A percentile compares a stretch with the other conserved stretches of the same genome.
Conservation (phyloP, 179 eudicot genomes). For the Spinacia oleracea region DNA sequence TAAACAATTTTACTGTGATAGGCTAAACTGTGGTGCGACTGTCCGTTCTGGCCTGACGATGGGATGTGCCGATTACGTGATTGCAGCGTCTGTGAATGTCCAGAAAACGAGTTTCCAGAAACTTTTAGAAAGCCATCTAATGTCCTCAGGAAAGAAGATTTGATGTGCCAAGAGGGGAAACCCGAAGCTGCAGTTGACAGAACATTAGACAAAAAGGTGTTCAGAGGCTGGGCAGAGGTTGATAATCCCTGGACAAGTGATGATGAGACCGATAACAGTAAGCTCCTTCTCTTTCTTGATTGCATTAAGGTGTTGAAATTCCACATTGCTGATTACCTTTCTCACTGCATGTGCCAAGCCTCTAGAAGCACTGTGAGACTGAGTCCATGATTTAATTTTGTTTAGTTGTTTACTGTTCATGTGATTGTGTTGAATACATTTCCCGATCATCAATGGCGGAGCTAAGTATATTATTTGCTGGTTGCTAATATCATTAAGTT, state of each 20-base stretch:
- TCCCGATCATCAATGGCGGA: too few species aligned
- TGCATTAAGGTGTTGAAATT: neutral
- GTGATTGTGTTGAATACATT: neutral
- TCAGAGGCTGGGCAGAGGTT: conserved; percentile 76
- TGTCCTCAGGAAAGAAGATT: conserved; percentile 56
- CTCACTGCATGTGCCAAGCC: neutral
- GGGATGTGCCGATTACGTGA: conserved; percentile 90
- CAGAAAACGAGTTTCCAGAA: conserved; percentile 88
- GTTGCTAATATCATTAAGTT: too few species aligned
- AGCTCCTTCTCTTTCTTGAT: conserved; percentile 20
- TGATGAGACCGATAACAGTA: conserved; percentile 93
- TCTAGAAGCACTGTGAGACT: neutral
- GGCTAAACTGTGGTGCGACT: conserved; percentile 94
- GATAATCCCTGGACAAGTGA: conserved; percentile 97
- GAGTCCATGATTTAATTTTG: neutral
- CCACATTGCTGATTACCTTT: neutral
- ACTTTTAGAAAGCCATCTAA: conserved; percentile 55
- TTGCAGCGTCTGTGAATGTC: conserved; percentile 96
- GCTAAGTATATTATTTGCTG: too few species aligned
- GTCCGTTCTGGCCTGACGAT: conserved; percentile 98
- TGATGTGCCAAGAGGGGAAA: conserved; percentile 83
- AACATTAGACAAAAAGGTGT: conserved; percentile 68
- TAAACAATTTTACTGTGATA: conserved; percentile 22
- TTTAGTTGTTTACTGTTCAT: neutral
- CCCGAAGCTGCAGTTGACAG: conserved; percentile 89